Conservation (phyloP, 208 protist genomes). For the Acanthamoeba divionensis region DNA sequence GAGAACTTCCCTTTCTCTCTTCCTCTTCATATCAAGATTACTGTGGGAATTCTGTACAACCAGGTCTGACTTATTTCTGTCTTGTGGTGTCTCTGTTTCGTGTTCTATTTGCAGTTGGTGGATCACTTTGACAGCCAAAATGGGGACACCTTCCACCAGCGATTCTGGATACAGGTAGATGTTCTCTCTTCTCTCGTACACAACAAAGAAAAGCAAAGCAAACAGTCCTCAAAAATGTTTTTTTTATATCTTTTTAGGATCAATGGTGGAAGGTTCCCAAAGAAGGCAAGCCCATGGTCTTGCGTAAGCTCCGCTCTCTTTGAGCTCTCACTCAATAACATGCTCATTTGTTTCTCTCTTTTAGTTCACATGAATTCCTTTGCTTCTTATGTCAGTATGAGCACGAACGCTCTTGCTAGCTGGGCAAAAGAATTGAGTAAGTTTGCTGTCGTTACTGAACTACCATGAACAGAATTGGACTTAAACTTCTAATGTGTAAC, state of each 20-base stretch:
- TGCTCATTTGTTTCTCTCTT: neutral
- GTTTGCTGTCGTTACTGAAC: neutral
- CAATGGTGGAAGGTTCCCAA: too few species aligned
- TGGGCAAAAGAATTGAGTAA: slow-evolving; percentile 40
- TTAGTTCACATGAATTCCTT: slow-evolving; percentile 44
- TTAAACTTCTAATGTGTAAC: neutral
- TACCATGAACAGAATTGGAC: neutral
- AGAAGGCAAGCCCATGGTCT: too few species aligned
- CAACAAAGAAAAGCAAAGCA: too few species aligned
- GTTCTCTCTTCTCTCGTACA: too few species aligned
- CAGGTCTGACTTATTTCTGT: neutral
- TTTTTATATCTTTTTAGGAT: too few species aligned
- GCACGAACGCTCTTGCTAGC: neutral
- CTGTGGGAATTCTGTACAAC: neutral
- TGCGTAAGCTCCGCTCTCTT: too few species aligned
- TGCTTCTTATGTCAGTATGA: neutral
- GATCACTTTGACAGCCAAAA: slow-evolving; percentile 38
- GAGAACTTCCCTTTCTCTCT: neutral
- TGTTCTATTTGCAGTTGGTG: neutral
- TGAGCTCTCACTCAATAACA: neutral
- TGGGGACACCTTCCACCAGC: slow-evolving; percentile 12
- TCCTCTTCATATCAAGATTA: neutral
- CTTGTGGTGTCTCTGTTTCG: neutral
- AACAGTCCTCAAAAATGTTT: too few species aligned
- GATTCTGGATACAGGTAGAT: slow-evolving; percentile 40